These are phyloP conservation scores for Rhododendron vialii DNA, from an alignment of 148 eudicot species.

Conservation along the genomic window DNA sequence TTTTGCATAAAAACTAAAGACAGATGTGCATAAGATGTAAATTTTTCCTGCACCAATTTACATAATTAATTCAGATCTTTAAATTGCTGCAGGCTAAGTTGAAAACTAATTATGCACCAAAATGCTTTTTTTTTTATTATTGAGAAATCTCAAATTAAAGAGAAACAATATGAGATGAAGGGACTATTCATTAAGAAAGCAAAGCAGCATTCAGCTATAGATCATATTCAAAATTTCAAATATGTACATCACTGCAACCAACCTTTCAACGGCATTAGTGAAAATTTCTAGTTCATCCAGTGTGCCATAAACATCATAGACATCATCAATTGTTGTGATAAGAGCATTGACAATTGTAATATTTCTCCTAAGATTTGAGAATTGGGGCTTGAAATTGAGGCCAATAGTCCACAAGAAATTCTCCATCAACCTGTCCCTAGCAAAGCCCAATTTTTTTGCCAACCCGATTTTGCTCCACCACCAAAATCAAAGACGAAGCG, in stretches of 20 bases:
- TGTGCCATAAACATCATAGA: not conserved
- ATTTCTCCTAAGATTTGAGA: not conserved
- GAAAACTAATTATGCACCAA: too few relatives aligned
- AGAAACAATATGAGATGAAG: too few relatives aligned
- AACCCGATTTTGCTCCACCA: not conserved
- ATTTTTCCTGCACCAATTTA: too few relatives aligned
- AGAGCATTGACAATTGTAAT: not conserved
- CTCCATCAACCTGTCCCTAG: constrained; percentile 10
- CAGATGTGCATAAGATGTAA: too few relatives aligned
- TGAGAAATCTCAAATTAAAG: too few relatives aligned
- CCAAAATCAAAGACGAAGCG: not conserved
- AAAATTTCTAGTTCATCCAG: not conserved
- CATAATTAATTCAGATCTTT: too few relatives aligned
- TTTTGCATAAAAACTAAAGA: too few relatives aligned
- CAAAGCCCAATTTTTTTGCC: not conserved
- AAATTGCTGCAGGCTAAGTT: too few relatives aligned
- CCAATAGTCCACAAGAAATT: not conserved
- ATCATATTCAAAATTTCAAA: not conserved
- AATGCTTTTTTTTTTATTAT: too few relatives aligned
- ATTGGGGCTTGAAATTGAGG: not conserved
- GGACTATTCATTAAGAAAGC: too few relatives aligned
- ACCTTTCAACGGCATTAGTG: not conserved
- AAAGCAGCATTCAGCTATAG: not conserved
- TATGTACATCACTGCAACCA: not conserved
- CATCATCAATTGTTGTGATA: not conserved